Evolutionary conservation across 2,329 filamentous ascomycete species (phyloP).

Genomic region (Neonectria neomacrospora): DNA sequence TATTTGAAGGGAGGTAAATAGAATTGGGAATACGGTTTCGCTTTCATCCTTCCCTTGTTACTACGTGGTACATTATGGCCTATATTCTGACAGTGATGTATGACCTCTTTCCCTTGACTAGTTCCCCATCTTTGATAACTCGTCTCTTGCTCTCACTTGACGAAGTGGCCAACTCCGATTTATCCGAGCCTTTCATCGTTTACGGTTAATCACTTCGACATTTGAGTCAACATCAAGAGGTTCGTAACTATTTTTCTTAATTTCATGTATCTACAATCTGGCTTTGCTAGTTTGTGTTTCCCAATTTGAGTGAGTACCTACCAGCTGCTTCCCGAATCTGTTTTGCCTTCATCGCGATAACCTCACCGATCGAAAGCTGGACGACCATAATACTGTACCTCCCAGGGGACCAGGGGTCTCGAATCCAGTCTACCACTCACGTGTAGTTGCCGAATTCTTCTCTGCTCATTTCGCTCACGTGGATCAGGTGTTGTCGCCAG

Average conservation of each 20-base stretch:
- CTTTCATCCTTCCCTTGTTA: background rate
- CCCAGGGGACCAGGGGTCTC: too few species aligned
- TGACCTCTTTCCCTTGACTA: background rate
- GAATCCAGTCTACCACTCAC: too few species aligned
- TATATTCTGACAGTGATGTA: background rate
- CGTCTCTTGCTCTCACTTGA: background rate
- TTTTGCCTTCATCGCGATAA: too few species aligned
- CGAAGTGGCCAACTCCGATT: background rate
- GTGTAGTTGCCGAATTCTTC: too few species aligned
- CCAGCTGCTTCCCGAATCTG: too few species aligned
- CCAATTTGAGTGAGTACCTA: too few species aligned
- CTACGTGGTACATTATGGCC: background rate
- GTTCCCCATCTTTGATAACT: background rate
- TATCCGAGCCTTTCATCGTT: background rate
- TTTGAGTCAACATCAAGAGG: background rate
- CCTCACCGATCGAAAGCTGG: background rate
- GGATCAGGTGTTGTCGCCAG: too few species aligned
- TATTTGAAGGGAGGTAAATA: constrained; percentile 14
- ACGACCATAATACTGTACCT: too few species aligned
- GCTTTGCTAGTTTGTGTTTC: too few species aligned
- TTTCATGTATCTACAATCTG: background rate
- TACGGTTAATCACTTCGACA: background rate
- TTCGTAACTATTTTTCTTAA: background rate
- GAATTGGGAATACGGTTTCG: constrained; percentile 11
- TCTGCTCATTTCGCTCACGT: too few species aligned